These are phyloP conservation scores for Ephemerocybe angulata DNA, from an alignment of 768 basidiomycete genomes.

Conservation along the genomic window DNA sequence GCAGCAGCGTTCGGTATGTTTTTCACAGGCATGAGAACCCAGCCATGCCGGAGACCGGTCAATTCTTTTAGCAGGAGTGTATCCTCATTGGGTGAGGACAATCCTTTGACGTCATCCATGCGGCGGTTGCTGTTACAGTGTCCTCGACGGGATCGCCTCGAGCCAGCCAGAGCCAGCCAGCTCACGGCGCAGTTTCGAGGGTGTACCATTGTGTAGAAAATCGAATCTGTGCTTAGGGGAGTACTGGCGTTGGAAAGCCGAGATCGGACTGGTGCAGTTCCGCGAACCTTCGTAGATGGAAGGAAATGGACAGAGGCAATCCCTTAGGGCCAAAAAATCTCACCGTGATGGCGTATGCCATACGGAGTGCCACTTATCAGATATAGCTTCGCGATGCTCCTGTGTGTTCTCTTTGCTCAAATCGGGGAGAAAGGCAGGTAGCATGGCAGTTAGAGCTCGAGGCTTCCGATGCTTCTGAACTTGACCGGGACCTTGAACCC, in stretches of 20 bases:
- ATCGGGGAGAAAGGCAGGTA: too few relatives aligned
- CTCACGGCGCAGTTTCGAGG: too few relatives aligned
- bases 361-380: too few relatives aligned
- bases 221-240: conserved; percentile 8
- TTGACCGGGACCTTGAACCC: background rate
- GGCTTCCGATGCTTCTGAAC: too few relatives aligned
- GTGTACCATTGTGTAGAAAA: too few relatives aligned
- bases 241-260: background rate
- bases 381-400: too few relatives aligned
- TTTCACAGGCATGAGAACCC: background rate
- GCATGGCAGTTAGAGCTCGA: too few relatives aligned
- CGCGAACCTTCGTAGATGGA: background rate
- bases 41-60: background rate
- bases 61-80: background rate
- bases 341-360: too few relatives aligned
- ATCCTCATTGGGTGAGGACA: background rate
- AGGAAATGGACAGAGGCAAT: background rate
- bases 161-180: too few relatives aligned
- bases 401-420: too few relatives aligned
- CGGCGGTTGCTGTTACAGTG: too few relatives aligned
- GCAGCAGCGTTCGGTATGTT: background rate
- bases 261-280: background rate
- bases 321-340: background rate
- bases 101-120: background rate
- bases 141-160: too few relatives aligned